A percentile compares a stretch with the other conserved stretches of the same genome.
These are phyloP conservation scores for Pleurotus salmoneostramineus DNA, from an alignment of 768 basidiomycete genomes.

Conservation along the genomic window DNA sequence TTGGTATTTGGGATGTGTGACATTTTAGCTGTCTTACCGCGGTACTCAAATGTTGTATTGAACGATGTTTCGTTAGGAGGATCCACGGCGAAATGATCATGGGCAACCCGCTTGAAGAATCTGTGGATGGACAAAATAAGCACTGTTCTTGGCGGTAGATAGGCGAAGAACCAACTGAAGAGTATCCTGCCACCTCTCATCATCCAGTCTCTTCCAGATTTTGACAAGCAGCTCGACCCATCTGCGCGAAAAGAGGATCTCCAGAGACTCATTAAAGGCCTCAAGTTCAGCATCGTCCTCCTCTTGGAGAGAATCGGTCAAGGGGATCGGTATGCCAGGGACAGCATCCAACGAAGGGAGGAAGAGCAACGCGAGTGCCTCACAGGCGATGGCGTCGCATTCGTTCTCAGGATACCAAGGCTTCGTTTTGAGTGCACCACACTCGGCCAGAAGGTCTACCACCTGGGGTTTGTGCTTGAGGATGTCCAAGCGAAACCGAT, in stretches of 20 bases:
- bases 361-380: slow-evolving; percentile 20
- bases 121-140: too few relatives aligned
- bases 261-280: slow-evolving; percentile 15
- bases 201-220: slow-evolving; percentile 23
- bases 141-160: too few relatives aligned
- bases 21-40: slow-evolving; percentile 5
- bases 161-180: slow-evolving; percentile 11
- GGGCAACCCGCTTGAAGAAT: slow-evolving; percentile 11
- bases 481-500: slow-evolving; percentile 12
- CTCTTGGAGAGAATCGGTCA: slow-evolving; percentile 9
- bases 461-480: slow-evolving; percentile 18
- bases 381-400: slow-evolving; percentile 17
- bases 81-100: slow-evolving; percentile 14
- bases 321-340: slow-evolving; percentile 15
- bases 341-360: slow-evolving; percentile 15
- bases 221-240: slow-evolving; percentile 20
- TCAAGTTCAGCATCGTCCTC: slow-evolving; percentile 18
- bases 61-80: slow-evolving; percentile 10
- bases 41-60: slow-evolving; percentile 13
- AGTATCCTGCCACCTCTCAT: slow-evolving; percentile 17
- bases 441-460: slow-evolving; percentile 20
- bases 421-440: slow-evolving; percentile 18
- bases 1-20: neutral
- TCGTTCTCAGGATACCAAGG: slow-evolving; percentile 23
- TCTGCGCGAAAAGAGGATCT: slow-evolving; percentile 19